Evolutionary conservation across 805 yeast genomes (phyloP).

Genomic region (Lachancea nothofagi): DNA sequence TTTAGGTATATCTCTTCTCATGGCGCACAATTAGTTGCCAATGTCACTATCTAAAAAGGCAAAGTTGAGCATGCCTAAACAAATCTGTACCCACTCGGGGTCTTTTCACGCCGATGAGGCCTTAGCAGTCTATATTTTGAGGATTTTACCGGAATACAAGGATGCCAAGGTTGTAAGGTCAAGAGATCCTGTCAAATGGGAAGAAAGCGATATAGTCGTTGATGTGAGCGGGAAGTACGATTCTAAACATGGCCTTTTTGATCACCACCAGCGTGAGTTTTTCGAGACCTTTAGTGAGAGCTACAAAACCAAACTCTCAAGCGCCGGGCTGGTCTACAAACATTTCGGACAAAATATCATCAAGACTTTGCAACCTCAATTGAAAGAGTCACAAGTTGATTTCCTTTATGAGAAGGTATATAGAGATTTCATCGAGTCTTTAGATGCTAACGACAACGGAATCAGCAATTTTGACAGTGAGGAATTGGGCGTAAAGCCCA

Average conservation of each 20-base stretch:
- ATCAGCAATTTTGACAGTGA: slow-evolving; percentile 56
- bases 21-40: neutral
- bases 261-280: slow-evolving; percentile 95
- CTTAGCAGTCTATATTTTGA: slow-evolving; percentile 83
- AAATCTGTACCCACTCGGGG: slow-evolving; percentile 88
- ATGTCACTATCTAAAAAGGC: slow-evolving; percentile 16
- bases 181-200: slow-evolving; percentile 78
- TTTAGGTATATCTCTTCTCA: slow-evolving; percentile 1
- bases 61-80: slow-evolving; percentile 29
- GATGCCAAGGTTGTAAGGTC: slow-evolving; percentile 73
- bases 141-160: slow-evolving; percentile 59
- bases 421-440: slow-evolving; percentile 78
- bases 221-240: slow-evolving; percentile 94
- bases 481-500: slow-evolving; percentile 41
- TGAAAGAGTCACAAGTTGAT: slow-evolving; percentile 47
- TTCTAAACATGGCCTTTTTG: slow-evolving; percentile 69
- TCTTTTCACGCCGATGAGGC: slow-evolving; percentile 97
- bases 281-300: slow-evolving; percentile 59
- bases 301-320: slow-evolving; percentile 73
- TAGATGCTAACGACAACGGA: slow-evolving; percentile 97
- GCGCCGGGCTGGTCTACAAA: slow-evolving; percentile 91
- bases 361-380: slow-evolving; percentile 38
- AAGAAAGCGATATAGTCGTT: slow-evolving; percentile 81
- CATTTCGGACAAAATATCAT: slow-evolving; percentile 74
- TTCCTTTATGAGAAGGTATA: slow-evolving; percentile 72